Base-by-base conservation (phyloP, 306 rosid species). In the Quercus alba region DNA sequence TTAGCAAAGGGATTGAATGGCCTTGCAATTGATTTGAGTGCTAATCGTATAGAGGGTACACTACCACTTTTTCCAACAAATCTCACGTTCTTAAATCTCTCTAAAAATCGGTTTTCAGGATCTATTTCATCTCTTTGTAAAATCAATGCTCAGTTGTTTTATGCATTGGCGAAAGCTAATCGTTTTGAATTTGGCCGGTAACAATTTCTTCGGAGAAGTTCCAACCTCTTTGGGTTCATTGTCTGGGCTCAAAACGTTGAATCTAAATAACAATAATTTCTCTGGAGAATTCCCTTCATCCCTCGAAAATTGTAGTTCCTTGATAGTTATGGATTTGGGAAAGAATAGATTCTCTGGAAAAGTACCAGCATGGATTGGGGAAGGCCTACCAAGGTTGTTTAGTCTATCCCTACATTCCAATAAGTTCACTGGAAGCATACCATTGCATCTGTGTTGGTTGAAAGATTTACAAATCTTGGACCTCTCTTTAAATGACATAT, bases 361-460 rank as follows among this genome's bases (percentile, higher is more conserved):
- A 6, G 66, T 84, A 35, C 86, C 90, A 14, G 6, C 58, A 38
- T 82, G 83, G 83, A 74, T 57, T 0, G 83, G 81, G 5, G 19
- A 52, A 51, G 0, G 12, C 49, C 78, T 75, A 25, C 15, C 21
- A 4, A 31, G 33, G 0, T 31, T 31, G 33, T 4, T 4, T 31
- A 0, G 4, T 31, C 33, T 31, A 31, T 31, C 33, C 4, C 4
- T 31, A 31, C 0, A 5, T 31, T 31, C 33, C 33, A 31, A 31
- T 31, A 4, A 0, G 33, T 31, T 31, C 33, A 31, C 4, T 31
- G 33, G 33, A 31, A 4, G 33, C 33, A 31, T 31, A 31, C 5
- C 33, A 31, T 31, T 31, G 33, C 33, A 31, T 31, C 4, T 31
- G 33, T 31, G 33, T 31, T 31, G 33, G 33, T 31, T 31, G 4